Evolutionary conservation across 176 grass and related monocot genomes (phyloP), one percentile per base, ranked within the genome.

Genomic region (Melocanna baccifera): DNA sequence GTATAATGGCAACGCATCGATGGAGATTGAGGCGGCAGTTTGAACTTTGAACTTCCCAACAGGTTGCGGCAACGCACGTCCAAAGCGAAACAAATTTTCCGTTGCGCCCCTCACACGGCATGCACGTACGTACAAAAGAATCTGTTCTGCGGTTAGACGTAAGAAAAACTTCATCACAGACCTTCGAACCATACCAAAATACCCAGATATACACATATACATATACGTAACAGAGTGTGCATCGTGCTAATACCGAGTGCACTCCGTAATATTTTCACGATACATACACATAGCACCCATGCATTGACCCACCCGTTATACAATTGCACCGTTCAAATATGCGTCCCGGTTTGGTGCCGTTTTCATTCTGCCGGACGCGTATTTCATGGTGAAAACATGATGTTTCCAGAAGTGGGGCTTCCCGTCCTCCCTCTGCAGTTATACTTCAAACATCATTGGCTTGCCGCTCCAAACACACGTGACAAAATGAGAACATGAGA

Each of bases 11-110:
- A 22, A n/a, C 0, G 53, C 53, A 56, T 22, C 53, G 19, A 47
- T 65, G 22, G 2, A 62, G 29, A 32, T 48, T 30, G 25, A 65
- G 26, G 43, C 43, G 22, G 43, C 45, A 51, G 62, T 68, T 39
- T n/a, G 20, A 56, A 56, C 53, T 68, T 39, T n/a, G 20, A 56
- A 56, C 53, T 56, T 56, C 2, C 2, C 19, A 56, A 22, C 53
- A 9, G 2, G 53, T 56, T 56, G 53, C 43, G 82, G 82, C 83
- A 36, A 10, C 5, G 36, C 25, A 9, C 25, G 7, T 46, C 48
- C 62, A 77, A 68, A 29, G 47, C 32, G n/a, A 26, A 86, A 81
- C 77, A 43, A 56, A 66, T 51, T 86, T 86, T 74, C 68, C 34
- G 68, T 81, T 80, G 43, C 42, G 16, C 56, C 45, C 45, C 29